These are phyloP conservation scores for Quercus suber DNA, from an alignment of 306 rosid species.

Conservation along the genomic window DNA sequence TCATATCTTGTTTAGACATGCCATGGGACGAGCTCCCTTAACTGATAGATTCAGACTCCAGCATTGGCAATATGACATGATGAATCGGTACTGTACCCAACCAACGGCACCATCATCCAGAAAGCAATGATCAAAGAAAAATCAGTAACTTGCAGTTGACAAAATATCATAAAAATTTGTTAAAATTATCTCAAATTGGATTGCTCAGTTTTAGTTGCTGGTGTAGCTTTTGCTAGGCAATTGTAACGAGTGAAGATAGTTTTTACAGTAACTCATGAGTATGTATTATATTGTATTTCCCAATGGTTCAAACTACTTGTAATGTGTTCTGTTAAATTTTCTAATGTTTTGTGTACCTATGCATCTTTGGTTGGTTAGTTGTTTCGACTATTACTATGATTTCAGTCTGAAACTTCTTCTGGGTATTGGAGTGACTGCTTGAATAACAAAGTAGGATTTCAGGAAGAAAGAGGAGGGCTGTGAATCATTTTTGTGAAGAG, in stretches of 20 bases:
- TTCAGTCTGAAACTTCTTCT: neutral
- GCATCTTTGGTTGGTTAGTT: neutral
- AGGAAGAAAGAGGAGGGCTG: neutral
- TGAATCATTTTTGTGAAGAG: neutral
- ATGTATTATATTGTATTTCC: neutral
- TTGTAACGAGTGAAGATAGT: neutral
- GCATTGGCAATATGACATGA: too few relatives aligned
- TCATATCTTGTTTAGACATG: too few relatives aligned
- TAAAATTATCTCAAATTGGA: too few relatives aligned
- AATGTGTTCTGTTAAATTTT: neutral
- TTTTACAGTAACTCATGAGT: neutral
- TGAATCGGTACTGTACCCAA: too few relatives aligned
- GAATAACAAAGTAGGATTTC: neutral
- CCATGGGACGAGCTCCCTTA: too few relatives aligned
- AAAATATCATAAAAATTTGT: too few relatives aligned
- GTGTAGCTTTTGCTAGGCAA: neutral
- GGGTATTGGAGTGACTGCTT: neutral
- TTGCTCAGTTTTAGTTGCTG: too few relatives aligned
- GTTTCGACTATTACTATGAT: neutral
- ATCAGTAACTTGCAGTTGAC: too few relatives aligned
- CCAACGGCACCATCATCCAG: neutral
- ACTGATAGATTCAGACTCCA: too few relatives aligned
- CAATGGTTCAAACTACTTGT: neutral
- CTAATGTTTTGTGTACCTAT: neutral
- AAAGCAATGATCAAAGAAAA: too few relatives aligned